Conservation (phyloP, 441 rosid genomes). For the Aquilaria agallochum region DNA sequence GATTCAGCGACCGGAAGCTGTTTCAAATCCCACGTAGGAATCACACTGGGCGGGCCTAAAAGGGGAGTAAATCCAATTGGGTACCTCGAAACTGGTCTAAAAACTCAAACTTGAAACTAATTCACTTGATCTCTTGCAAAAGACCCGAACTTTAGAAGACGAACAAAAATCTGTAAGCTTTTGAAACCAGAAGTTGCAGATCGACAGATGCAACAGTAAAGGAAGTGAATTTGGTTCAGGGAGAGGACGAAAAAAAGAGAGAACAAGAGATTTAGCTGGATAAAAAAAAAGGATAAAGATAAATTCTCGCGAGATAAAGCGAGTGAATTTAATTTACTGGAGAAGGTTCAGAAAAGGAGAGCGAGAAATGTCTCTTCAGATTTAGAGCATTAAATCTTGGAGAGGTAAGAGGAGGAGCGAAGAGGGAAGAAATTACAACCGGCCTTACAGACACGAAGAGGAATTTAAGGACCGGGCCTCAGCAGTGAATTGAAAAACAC, state of each 20-base stretch:
- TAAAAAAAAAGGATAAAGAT: constrained; percentile 9
- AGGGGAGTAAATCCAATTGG: constrained; percentile 23
- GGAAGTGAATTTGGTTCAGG: constrained; percentile 1
- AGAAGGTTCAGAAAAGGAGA: neutral
- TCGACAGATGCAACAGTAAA: neutral
- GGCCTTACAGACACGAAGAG: no score
- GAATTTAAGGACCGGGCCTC: constrained; percentile 11
- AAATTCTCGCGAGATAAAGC: neutral
- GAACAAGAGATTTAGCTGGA: constrained; percentile 7
- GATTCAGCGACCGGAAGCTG: constrained; percentile 5
- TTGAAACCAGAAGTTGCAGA: no score
- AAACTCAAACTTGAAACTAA: constrained; percentile 14
- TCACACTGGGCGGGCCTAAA: constrained; percentile 11
- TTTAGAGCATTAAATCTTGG: constrained; percentile 20
- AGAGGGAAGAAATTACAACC: neutral
- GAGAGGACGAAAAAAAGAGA: constrained; percentile 3
- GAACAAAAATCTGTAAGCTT: no score
- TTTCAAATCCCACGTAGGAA: constrained; percentile 9
- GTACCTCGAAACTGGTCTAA: constrained; percentile 23
- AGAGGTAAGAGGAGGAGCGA: constrained; percentile 1
- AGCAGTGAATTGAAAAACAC: no score
- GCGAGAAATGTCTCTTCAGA: constrained; percentile 15
- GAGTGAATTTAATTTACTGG: constrained; percentile 1
- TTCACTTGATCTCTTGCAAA: constrained; percentile 13
- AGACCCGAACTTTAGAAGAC: neutral